Conservation (phyloP, 2,329 filamentous ascomycete genomes). For the Didymella arachidicola region DNA sequence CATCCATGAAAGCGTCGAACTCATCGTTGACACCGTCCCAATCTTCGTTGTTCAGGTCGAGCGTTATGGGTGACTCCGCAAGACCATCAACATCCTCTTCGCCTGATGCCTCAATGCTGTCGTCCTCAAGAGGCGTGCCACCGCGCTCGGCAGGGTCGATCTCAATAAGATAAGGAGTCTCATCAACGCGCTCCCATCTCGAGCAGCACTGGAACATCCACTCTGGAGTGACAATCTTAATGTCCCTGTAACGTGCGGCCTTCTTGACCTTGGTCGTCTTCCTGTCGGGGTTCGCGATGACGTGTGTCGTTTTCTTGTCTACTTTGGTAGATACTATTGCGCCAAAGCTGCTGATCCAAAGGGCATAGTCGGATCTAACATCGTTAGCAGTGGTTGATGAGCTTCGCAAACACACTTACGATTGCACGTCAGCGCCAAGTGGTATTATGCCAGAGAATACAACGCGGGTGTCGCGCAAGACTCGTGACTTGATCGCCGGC, state of each 20-base stretch:
- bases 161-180: slow-evolving; percentile 79
- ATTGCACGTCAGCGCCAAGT: slow-evolving; percentile 76
- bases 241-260: slow-evolving; percentile 77
- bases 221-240: slow-evolving; percentile 90
- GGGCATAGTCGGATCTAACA: slow-evolving; percentile 76
- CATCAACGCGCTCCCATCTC: slow-evolving; percentile 82
- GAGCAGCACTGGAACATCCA: slow-evolving; percentile 89
- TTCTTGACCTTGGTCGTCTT: slow-evolving; percentile 91
- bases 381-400: slow-evolving; percentile 26
- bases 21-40: slow-evolving; percentile 70
- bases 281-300: slow-evolving; percentile 73
- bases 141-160: slow-evolving; percentile 70
- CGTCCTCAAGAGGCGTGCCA: slow-evolving; percentile 50
- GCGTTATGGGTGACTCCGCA: slow-evolving; percentile 32
- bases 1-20: slow-evolving; percentile 74
- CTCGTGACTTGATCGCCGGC: slow-evolving; percentile 77
- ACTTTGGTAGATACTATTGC: slow-evolving; percentile 71
- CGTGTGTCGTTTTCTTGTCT: slow-evolving; percentile 66
- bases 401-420: slow-evolving; percentile 46
- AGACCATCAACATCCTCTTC: slow-evolving; percentile 47
- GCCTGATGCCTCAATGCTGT: slow-evolving; percentile 52
- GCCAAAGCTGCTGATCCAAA: slow-evolving; percentile 88
- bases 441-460: slow-evolving; percentile 93
- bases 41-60: slow-evolving; percentile 43
- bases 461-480: slow-evolving; percentile 77